Evolutionary conservation across 805 yeast species (phyloP).

Genomic region (Metschnikowia picachoensis): DNA sequence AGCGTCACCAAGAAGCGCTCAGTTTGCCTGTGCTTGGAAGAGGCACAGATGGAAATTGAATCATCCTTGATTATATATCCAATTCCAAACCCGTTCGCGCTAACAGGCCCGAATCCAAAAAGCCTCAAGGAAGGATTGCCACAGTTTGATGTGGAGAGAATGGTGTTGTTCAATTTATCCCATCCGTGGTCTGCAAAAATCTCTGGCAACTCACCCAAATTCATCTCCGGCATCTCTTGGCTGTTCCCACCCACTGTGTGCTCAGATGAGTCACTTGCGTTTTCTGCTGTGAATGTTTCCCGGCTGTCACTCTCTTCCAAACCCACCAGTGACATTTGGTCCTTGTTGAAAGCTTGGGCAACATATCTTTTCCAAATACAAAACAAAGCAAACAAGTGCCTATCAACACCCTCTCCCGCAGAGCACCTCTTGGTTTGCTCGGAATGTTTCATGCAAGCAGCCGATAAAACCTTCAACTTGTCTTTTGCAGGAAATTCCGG

Average conservation of each 20-base stretch:
- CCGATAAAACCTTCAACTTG: slow-evolving; percentile 55
- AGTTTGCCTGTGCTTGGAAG: slow-evolving; percentile 60
- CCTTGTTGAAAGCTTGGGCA: slow-evolving; percentile 20
- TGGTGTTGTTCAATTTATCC: slow-evolving; percentile 77
- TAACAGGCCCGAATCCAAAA: slow-evolving; percentile 59
- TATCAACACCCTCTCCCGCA: slow-evolving; percentile 83
- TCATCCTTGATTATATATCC: slow-evolving; percentile 54
- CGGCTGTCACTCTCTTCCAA: slow-evolving; percentile 12
- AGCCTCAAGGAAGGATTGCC: slow-evolving; percentile 57
- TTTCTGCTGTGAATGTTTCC: slow-evolving; percentile 8
- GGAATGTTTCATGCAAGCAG: slow-evolving; percentile 71
- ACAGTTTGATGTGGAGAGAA: slow-evolving; percentile 56
- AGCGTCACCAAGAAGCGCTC: slow-evolving; percentile 51
- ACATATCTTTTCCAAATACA: slow-evolving; percentile 79
- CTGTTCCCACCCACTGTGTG: slow-evolving; percentile 26
- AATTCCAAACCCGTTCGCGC: slow-evolving; percentile 55
- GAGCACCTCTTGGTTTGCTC: slow-evolving; percentile 65
- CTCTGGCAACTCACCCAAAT: slow-evolving; percentile 50
- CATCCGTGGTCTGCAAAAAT: slow-evolving; percentile 85
- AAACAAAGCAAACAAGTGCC: slow-evolving; percentile 83
- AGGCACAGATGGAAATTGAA: slow-evolving; percentile 48
- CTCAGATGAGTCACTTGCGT: slow-evolving; percentile 23
- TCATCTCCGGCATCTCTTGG: slow-evolving; percentile 13
- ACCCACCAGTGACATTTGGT: neutral
- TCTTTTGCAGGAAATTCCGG: slow-evolving; percentile 51